Base-by-base conservation (phyloP, 768 basidiomycete genomes). In the Sporobolomyces phaffii region DNA sequence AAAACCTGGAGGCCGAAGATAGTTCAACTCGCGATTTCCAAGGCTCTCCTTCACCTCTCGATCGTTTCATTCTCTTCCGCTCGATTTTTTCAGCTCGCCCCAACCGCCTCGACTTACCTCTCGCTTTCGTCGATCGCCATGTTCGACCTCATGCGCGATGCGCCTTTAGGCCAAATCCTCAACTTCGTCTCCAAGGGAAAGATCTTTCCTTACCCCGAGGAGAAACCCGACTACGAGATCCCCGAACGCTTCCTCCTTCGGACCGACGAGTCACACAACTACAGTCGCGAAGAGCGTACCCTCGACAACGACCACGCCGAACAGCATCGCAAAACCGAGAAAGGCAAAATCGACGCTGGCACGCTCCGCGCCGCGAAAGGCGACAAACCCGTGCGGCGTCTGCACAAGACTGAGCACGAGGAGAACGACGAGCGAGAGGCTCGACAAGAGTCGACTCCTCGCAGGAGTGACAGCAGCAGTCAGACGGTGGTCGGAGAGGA, bases 161-260 rank as follows among this genome's bases (percentile, higher is more conserved):
- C 70, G 11, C 63, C 57, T 14, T 22, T 67, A 24, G 74, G 74
- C 0, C 69, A 73, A 54, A 20, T 62, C 44, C 14, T 74, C 57
- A 68, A 70, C 73, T 52, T 17, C 11, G 22, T 50, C 34, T 64
- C 71, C 18, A 57, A 62, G 7, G 66, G 69, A 22, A 49, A 56
- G 3, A 24, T 72, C 50, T 62, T 75, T 40, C 63, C 62, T 11
- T 74, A 70, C 60, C 73, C 74, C 0, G 70, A 71, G n/a, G 52
- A 71, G 26, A 52, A 36, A 10, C 43, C 38, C 15, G 65, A 36
- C 22, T 71, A 57, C 54, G 36, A 40, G 26, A 49, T 64, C 4
- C 70, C 70, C 15, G 24, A 38, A n/a, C 45, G 38, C 20, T 64
- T 47, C 59, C 54, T 65, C 1, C 41, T 22, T 1, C 41, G 31